Conservation (phyloP, 2,329 filamentous ascomycete genomes). For the Penicillium brasilianum region DNA sequence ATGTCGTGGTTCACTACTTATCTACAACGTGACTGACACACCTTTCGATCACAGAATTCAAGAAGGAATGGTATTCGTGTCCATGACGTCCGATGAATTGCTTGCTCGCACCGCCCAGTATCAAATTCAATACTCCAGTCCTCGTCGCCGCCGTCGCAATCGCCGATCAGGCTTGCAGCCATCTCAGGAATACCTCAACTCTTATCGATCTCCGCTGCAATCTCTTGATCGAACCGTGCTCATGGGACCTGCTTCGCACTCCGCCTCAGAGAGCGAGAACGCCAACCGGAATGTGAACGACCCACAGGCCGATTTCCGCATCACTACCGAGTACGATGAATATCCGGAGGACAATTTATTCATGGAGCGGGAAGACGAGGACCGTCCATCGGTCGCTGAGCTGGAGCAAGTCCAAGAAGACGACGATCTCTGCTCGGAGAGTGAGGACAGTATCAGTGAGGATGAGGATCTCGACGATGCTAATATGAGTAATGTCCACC, state of each 20-base stretch:
- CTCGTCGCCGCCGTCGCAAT: conserved; percentile 34
- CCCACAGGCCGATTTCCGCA: conserved; percentile 38
- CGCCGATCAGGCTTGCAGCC: conserved; percentile 40
- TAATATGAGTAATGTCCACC: conserved; percentile 29
- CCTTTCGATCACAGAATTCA: conserved; percentile 68
- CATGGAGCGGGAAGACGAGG: conserved; percentile 38
- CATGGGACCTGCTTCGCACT: conserved; percentile 29
- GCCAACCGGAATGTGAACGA: conserved; percentile 22
- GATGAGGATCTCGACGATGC: conserved; percentile 30
- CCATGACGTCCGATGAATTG: conserved; percentile 81
- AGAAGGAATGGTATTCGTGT: conserved; percentile 89
- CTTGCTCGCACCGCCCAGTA: conserved; percentile 75
- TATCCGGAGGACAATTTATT: conserved; percentile 45
- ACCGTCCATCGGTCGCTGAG: conserved; percentile 31
- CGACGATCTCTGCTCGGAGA: conserved; percentile 38
- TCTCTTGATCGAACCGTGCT: conserved; percentile 38
- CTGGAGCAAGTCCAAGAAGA: conserved; percentile 40
- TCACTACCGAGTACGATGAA: conserved; percentile 46
- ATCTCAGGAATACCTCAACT: conserved; percentile 48
- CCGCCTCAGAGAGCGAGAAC: conserved; percentile 32
- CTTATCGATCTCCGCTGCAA: conserved; percentile 43
- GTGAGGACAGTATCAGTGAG: conserved; percentile 40
- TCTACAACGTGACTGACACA: conserved; percentile 5
- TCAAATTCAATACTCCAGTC: conserved; percentile 67
- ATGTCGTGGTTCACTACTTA: background rate